Conservation (phyloP, 306 rosid genomes). For the Ormosia semicastrata region DNA sequence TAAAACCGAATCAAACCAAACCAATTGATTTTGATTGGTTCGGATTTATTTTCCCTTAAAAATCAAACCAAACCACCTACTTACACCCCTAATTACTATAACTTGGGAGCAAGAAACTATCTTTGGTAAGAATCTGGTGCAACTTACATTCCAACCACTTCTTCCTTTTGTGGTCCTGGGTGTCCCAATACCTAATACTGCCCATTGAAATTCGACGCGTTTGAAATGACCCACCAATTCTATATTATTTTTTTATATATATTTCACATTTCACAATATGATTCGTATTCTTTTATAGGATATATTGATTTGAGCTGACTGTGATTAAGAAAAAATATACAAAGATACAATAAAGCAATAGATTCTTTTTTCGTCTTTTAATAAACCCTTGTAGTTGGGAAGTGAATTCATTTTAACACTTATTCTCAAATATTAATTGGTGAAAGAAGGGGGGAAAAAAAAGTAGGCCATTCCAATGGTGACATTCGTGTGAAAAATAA, state of each 20-base stretch:
- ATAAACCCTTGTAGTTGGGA: neutral
- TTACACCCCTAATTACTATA: too few relatives aligned
- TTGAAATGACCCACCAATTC: neutral
- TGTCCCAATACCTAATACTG: neutral
- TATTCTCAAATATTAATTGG: neutral
- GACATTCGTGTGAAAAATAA: neutral
- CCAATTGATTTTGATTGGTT: too few relatives aligned
- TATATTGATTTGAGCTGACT: neutral
- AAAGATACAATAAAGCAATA: neutral
- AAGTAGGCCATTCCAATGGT: neutral
- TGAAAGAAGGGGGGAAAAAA: too few relatives aligned
- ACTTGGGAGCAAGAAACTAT: neutral
- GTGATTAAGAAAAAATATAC: neutral
- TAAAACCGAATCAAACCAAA: too few relatives aligned
- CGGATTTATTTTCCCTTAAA: too few relatives aligned
- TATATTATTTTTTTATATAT: neutral
- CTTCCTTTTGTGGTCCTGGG: neutral
- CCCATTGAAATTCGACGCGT: neutral
- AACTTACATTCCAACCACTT: constrained; percentile 2
- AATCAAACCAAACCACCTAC: too few relatives aligned
- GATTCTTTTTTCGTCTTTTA: neutral
- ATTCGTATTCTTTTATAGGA: neutral
- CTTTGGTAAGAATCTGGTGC: neutral
- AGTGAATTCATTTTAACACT: neutral
- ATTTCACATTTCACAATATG: neutral